These are phyloP conservation scores for Naganishia liquefaciens DNA, from an alignment of 1,284 basidiomycete genomes.

Conservation along the genomic window DNA sequence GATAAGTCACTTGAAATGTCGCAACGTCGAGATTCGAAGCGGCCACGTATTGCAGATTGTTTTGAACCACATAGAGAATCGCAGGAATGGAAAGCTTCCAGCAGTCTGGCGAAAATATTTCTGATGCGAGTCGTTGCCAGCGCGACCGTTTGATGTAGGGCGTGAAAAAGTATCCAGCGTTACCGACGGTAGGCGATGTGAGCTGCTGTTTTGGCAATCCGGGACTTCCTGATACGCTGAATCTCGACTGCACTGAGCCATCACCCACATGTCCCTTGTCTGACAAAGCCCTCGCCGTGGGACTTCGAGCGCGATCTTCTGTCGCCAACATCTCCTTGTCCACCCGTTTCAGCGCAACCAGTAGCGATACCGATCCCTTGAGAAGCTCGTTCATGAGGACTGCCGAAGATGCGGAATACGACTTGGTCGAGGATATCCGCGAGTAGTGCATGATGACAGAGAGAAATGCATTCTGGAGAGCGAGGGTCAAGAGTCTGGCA, in stretches of 20 bases:
- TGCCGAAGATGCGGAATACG: slow-evolving; percentile 85
- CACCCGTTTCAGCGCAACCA: slow-evolving; percentile 61
- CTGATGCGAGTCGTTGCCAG: slow-evolving; percentile 37
- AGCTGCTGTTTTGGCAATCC: slow-evolving; percentile 2
- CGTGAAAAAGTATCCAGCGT: slow-evolving; percentile 1
- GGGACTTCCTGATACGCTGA: neutral
- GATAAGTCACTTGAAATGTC: slow-evolving; percentile 85
- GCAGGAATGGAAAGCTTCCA: slow-evolving; percentile 98
- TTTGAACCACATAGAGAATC: slow-evolving; percentile 93
- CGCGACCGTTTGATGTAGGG: slow-evolving; percentile 26
- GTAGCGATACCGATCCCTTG: slow-evolving; percentile 82
- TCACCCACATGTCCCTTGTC: neutral
- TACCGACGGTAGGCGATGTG: neutral
- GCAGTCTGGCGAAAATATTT: slow-evolving; percentile 76
- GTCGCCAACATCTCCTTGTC: slow-evolving; percentile 43
- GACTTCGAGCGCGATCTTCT: slow-evolving; percentile 28
- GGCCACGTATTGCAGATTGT: slow-evolving; percentile 93
- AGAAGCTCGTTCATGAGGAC: slow-evolving; percentile 90
- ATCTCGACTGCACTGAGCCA: slow-evolving; percentile 1
- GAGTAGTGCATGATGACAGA: slow-evolving; percentile 95
- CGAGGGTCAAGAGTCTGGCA: slow-evolving; percentile 72
- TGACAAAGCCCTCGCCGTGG: slow-evolving; percentile 3
- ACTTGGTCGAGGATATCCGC: slow-evolving; percentile 71
- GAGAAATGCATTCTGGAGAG: slow-evolving; percentile 85
- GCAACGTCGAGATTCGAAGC: slow-evolving; percentile 89